Evolutionary conservation across 768 basidiomycete genomes (phyloP), one percentile per base, ranked within the genome.

Genomic region (Phaffia australis): DNA sequence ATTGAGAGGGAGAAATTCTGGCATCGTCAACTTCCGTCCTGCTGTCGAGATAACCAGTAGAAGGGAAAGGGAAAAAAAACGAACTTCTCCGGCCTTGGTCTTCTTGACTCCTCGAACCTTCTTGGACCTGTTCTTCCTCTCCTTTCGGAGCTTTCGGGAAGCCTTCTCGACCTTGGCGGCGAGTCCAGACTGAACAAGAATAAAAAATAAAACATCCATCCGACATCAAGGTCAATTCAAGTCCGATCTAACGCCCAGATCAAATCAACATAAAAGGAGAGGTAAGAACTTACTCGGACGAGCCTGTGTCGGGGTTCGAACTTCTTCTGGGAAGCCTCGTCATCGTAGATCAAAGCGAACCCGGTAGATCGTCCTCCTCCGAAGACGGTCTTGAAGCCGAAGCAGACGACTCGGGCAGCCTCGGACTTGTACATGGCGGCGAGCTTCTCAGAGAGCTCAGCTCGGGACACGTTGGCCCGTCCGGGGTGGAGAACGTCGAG

Each of bases 101-200:
- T 97, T 98, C 82, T 88, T 88, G 77, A 88, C 92, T 73, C 94
- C 93, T 75, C 93, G 89, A 56, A 90, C 93, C 86, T 97, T 98
- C 88, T 99, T 99, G 70, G 88, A 84, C 77, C 94, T 86, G 81
- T 99, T 99, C 85, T 99, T 99, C 75, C 95, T 85, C 82, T 98
- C 94, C 82, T 98, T 97, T 79, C 95, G 87, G 79, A 98, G 85
- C 79, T 98, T 98, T 75, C 95, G 87, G 71, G 90, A 91, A 63
- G 94, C 81, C 79, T 87, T 90, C 52, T 90, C 88, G 70, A 87
- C 85, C 81, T 97, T 95, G 70, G 81, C 66, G 71, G 78, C 78
- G 71, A 80, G 77, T 65, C 78, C 78, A 72, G 73, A 75, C 77
- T 78, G 73, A 35, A 16, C 23, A 16, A 48, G 49, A 55, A 52